Evolutionary conservation across 2,329 filamentous ascomycete genomes (phyloP), one percentile per base, ranked within the genome.

Genomic region (Laburnicola sp.): DNA sequence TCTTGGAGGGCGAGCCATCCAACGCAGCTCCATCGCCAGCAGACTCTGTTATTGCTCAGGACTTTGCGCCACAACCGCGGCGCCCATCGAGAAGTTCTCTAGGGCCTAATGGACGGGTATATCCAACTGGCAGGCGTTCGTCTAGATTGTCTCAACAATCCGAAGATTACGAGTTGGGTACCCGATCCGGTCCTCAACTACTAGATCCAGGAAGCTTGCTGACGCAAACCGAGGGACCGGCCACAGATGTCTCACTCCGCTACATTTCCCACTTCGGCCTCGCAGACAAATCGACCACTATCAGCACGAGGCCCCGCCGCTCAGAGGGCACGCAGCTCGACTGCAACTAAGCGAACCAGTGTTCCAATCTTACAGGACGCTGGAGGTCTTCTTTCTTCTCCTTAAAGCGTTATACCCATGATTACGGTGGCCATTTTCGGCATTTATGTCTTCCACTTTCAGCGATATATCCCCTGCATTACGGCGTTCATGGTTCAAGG

Each of bases 1-100:
- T 96, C 0, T 75, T 95, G 0, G 84, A 86, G 4, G 79, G 78
- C 16, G 79, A 80, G 31, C 43, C 55, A n/a, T 45, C 62, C 32
- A 45, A 60, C 23, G 50, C 57, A 25, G 52, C 59, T 3, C 63
- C 65, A 6, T 71, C 69, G 6, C 69, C 66, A 22, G 71, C 63
- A 31, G 71, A 65, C 41, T 69, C 71, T 28, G 70, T 74, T 11
- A 66, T 68, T 30, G 59, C 72, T 8, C 71, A 77, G 37, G 76
- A 78, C 52, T 78, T 78, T 49, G 75, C 72, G 7, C 43, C 64
- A 9, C 63, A 66, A 32, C 63, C 64, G 8, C 56, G 69, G 32
- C 57, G 66, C 45, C 60, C 62, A 2, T 71, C 69, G 22, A 60
- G 69, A 58, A 68, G 57, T 32, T 54, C 59, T 1, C 32, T 65